These are phyloP conservation scores for Chlorophyllum brunneum DNA, from an alignment of 768 basidiomycete species.

Conservation along the genomic window DNA sequence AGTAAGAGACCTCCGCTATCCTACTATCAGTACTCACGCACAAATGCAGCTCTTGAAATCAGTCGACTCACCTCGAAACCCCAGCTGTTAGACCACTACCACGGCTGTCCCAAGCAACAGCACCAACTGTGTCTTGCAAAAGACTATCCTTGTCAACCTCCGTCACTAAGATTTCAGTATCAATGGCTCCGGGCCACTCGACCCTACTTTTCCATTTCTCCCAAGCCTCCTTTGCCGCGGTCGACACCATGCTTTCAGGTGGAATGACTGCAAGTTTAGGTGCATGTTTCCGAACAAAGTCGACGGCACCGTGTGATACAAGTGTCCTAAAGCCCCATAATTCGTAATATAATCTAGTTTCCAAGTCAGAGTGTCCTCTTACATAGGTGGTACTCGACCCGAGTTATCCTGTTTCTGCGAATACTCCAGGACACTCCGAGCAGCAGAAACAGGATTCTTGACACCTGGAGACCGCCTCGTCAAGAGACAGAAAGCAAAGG, in stretches of 20 bases:
- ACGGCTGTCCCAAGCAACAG: conserved; percentile 49
- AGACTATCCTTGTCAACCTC: conserved; percentile 20
- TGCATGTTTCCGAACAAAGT: conserved; percentile 39
- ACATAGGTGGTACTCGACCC: conserved; percentile 72
- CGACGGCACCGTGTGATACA: conserved; percentile 55
- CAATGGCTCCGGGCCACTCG: conserved; percentile 13
- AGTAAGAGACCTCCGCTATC: conserved; percentile 75
- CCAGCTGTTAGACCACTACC: conserved; percentile 62
- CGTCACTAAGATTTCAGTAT: not conserved
- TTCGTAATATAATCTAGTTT: not conserved
- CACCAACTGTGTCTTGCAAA: conserved; percentile 82
- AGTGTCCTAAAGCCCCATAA: conserved; percentile 42
- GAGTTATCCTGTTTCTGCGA: conserved; percentile 43
- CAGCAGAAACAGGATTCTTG: conserved; percentile 65
- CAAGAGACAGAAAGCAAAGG: not conserved
- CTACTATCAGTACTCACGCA: not conserved
- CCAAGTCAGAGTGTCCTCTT: conserved; percentile 18
- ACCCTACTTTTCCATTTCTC: conserved; percentile 52
- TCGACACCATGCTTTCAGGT: conserved; percentile 44
- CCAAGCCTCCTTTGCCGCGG: conserved; percentile 53
- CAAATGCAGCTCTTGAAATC: too few relatives aligned
- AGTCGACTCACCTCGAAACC: conserved; percentile 56
- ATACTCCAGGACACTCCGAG: conserved; percentile 53
- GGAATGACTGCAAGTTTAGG: conserved; percentile 30
- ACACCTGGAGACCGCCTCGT: conserved; percentile 39